These are phyloP conservation scores for Talaromyces piceae DNA, from an alignment of 2,329 filamentous ascomycete genomes.

Conservation along the genomic window DNA sequence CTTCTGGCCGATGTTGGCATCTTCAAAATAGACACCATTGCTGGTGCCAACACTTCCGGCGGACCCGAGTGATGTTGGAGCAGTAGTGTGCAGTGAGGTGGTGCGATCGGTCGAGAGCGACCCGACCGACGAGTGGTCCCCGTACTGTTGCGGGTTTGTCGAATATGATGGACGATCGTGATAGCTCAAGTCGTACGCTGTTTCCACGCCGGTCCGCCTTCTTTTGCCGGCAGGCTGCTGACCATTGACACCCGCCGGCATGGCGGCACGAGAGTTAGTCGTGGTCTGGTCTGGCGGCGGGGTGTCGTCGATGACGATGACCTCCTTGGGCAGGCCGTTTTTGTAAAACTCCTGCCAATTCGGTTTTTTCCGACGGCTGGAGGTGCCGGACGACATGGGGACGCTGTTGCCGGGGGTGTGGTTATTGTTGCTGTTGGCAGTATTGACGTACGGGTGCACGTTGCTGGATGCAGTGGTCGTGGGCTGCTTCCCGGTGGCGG, in stretches of 20 bases:
- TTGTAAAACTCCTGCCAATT: slow-evolving; percentile 78
- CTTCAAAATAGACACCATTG: slow-evolving; percentile 57
- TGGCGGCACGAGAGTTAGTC: slow-evolving; percentile 16
- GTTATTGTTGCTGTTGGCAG: slow-evolving; percentile 20
- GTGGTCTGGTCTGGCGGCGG: slow-evolving; percentile 41
- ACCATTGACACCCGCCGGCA: slow-evolving; percentile 17
- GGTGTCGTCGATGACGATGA: slow-evolving; percentile 71
- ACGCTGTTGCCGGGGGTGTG: slow-evolving; percentile 20
- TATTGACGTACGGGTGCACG: slow-evolving; percentile 1
- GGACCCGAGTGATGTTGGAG: slow-evolving; percentile 76
- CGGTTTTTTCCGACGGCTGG: slow-evolving; percentile 49
- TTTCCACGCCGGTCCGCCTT: slow-evolving; percentile 58
- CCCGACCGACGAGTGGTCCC: slow-evolving; percentile 58
- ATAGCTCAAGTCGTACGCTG: slow-evolving; percentile 62
- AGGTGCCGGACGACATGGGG: slow-evolving; percentile 35
- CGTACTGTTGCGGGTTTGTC: slow-evolving; percentile 63
- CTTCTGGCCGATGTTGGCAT: slow-evolving; percentile 71
- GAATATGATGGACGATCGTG: slow-evolving; percentile 66
- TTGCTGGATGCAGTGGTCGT: slow-evolving; percentile 22
- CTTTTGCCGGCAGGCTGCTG: slow-evolving; percentile 55
- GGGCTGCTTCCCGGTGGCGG: slow-evolving; percentile 32
- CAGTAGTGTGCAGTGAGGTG: slow-evolving; percentile 77
- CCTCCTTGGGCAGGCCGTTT: slow-evolving; percentile 74
- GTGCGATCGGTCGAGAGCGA: slow-evolving; percentile 78
- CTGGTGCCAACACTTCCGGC: slow-evolving; percentile 44